A percentile compares a stretch with the other conserved stretches of the same genome.
phyloP scores from a whole-genome alignment of 2,329 filamentous ascomycete species.

The Triangularia verruculosa region DNA sequence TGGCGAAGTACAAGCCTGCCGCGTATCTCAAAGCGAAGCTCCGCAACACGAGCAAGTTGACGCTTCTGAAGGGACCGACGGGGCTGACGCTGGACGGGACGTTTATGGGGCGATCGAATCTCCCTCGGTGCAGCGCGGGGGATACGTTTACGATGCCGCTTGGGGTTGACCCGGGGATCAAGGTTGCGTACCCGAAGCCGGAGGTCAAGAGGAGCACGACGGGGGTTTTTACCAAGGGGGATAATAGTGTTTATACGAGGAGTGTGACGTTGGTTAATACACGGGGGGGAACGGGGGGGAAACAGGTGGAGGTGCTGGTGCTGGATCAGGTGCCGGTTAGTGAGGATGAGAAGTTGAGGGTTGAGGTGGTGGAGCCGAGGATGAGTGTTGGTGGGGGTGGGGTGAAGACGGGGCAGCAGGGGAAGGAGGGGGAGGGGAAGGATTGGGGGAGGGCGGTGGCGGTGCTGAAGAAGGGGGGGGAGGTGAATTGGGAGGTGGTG shows the following conservation, averaged over 20 bases:
- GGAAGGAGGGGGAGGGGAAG: constrained; percentile 32
- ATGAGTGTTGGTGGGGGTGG: constrained; percentile 38
- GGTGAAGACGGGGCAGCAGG: constrained; percentile 20
- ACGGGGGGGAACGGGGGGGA: constrained; percentile 33
- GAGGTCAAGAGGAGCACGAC: constrained; percentile 49
- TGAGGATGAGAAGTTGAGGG: constrained; percentile 55
- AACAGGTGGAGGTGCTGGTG: constrained; percentile 47
- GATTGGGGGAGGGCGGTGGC: constrained; percentile 56
- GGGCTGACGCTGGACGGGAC: constrained; percentile 62
- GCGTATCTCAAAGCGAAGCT: constrained; percentile 60
- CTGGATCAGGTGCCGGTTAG: constrained; percentile 61
- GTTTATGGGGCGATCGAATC: constrained; percentile 55
- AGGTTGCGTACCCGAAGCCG: constrained; percentile 54
- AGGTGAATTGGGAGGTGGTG: constrained; percentile 57
- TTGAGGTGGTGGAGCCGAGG: constrained; percentile 49
- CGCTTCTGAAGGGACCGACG: constrained; percentile 52
- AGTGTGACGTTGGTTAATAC: constrained; percentile 51
- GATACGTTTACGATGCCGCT: constrained; percentile 53
- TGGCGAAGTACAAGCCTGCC: constrained; percentile 58
- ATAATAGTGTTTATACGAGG: constrained; percentile 49
- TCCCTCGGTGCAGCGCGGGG: constrained; percentile 55
- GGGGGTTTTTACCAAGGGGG: constrained; percentile 54
- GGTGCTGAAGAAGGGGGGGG: constrained; percentile 53
- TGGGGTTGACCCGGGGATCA: constrained; percentile 58
- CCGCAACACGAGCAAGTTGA: constrained; percentile 53